phyloP scores from a whole-genome alignment of 805 yeast genomes.

The Saturnispora galanensis region DNA sequence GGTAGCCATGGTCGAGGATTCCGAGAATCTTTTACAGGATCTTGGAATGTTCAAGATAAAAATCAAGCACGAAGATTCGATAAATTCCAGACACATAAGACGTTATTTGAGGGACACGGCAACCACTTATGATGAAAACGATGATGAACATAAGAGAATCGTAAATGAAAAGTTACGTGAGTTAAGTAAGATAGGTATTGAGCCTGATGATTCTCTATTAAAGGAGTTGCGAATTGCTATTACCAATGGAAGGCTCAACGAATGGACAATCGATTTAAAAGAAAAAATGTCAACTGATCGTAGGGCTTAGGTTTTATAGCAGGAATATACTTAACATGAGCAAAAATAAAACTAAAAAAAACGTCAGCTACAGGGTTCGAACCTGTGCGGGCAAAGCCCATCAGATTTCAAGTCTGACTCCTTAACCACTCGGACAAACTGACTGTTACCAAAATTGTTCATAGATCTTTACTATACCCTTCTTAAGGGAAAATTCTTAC shows the following conservation, averaged over 20 bases:
- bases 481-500: neutral
- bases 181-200: slow-evolving; percentile 17
- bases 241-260: slow-evolving; percentile 20
- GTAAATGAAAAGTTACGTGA: slow-evolving; percentile 18
- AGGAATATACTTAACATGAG: neutral
- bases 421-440: slow-evolving; percentile 18
- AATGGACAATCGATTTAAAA: slow-evolving; percentile 21
- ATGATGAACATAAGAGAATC: slow-evolving; percentile 7
- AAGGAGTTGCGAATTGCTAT: slow-evolving; percentile 18
- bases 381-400: slow-evolving; percentile 20
- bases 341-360: slow-evolving; percentile 6
- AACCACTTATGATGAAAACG: slow-evolving; percentile 9
- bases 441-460: slow-evolving; percentile 1
- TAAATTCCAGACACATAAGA: slow-evolving; percentile 11
- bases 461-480: neutral
- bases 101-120: slow-evolving; percentile 11
- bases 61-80: slow-evolving; percentile 21
- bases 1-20: slow-evolving; percentile 22
- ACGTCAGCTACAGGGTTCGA: slow-evolving; percentile 19
- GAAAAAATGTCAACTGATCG: slow-evolving; percentile 22
- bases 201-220: slow-evolving; percentile 16
- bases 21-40: slow-evolving; percentile 21
- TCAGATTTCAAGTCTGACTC: slow-evolving; percentile 19
- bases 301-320: slow-evolving; percentile 10
- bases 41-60: slow-evolving; percentile 18